Base-by-base conservation (phyloP, 2,329 filamentous ascomycete genomes). In the Nothophoma quercina region DNA sequence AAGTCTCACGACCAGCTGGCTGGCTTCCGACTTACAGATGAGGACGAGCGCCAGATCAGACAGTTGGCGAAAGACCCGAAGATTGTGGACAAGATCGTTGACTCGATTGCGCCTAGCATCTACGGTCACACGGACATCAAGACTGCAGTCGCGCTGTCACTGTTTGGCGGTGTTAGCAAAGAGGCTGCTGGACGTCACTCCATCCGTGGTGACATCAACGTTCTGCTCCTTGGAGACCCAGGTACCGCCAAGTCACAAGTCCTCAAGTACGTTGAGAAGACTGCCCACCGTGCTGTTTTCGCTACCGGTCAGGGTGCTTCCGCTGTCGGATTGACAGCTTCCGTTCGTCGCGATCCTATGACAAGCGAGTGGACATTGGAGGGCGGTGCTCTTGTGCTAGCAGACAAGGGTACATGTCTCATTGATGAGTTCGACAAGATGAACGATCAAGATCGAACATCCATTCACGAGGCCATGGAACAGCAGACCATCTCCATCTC, bases 341-440 rank as follows among this genome's bases (percentile, higher is more conserved):
- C 91, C 75, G 95, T 99, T 55, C 91, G 95, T 61, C 90, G 93
- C 59, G 95, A 99, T 71, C 95, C 95, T 5, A 81, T 98, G 71
- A 99, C 95, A 2, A 90, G 89, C 73, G 95, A 99, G 77, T 99
- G 95, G 93, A 98, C 95, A 5, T 81, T 99, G 2, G 95, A 99
- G 78, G 95, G 95, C 58, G 95, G 95, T 70, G 95, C 95, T 4
- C 82, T 99, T 9, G 95, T 99, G 67, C 85, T 99, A 49, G 95
- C 95, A 13, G 95, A 99, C 73, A 89, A 91, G 61, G 95, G 95
- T 32, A 96, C 91, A 13, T 98, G 95, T 69, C 82, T 99, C 23
- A 99, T 99, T 58, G 95, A 99, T 68, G 95, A 99, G 77, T 99
- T 99, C 67, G 95, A 99, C 84, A 99, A 99, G 83, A 99, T 99